A percentile compares a stretch with the other conserved stretches of the same genome.
Evolutionary conservation across 225 moss, liverwort and hornwort genomes (phyloP).

Genomic region (Pseudisothecium myosuroides): DNA sequence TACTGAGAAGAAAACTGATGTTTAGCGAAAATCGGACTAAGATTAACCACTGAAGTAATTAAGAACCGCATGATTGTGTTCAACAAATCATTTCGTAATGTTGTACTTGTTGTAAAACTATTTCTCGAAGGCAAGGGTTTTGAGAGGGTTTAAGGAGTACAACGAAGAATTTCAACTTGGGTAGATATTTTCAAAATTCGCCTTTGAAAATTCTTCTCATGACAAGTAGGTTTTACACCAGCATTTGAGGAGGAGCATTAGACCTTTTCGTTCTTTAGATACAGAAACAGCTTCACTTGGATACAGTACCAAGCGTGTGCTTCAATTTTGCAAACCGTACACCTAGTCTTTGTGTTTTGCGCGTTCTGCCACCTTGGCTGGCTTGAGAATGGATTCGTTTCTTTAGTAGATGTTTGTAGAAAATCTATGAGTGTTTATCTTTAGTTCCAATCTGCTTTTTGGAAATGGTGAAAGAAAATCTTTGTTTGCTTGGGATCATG

Average conservation of each 20-base stretch:
- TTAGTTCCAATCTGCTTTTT: background rate
- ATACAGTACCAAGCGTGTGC: background rate
- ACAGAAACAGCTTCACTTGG: background rate
- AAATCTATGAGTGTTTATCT: background rate
- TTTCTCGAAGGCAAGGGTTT: background rate
- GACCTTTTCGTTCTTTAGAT: background rate
- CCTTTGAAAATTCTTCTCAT: background rate
- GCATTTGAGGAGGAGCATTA: background rate
- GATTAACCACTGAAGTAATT: background rate
- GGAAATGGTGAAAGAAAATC: background rate
- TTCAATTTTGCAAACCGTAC: background rate
- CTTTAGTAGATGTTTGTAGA: background rate
- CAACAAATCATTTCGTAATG: background rate
- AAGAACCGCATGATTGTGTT: background rate
- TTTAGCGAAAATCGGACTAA: background rate
- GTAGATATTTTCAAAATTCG: background rate
- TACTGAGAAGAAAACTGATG: background rate
- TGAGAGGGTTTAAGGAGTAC: slow-evolving; percentile 2
- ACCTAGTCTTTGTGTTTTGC: background rate
- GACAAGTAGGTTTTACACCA: background rate
- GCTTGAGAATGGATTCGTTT: background rate
- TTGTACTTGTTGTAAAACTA: background rate
- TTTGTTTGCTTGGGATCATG: background rate
- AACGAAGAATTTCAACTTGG: background rate
- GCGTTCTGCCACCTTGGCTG: background rate